These are phyloP conservation scores for Hypoxylon rubiginosum DNA, from an alignment of 2,329 filamentous ascomycete genomes.

Conservation along the genomic window DNA sequence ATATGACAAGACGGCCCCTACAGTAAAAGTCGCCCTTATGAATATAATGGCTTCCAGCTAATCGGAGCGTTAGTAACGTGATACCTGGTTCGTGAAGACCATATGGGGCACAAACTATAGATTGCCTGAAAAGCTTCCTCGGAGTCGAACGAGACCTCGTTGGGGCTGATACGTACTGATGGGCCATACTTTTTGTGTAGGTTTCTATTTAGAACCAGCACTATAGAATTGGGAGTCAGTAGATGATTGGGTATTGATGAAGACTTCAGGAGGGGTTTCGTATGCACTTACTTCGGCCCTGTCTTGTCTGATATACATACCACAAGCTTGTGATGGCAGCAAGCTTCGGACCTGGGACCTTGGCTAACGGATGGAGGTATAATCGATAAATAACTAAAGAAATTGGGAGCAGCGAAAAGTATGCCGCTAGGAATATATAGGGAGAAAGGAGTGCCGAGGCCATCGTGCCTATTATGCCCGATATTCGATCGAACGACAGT, in stretches of 20 bases:
- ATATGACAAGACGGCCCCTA: slow-evolving; percentile 46
- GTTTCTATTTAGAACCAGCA: slow-evolving; percentile 57
- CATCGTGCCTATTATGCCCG: slow-evolving; percentile 3
- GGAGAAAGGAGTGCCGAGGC: slow-evolving; percentile 10
- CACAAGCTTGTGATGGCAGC: slow-evolving; percentile 42
- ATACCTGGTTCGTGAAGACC: neutral
- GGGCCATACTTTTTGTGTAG: slow-evolving; percentile 64
- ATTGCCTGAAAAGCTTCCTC: slow-evolving; percentile 62
- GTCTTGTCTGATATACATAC: slow-evolving; percentile 51
- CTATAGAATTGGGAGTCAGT: slow-evolving; percentile 24
- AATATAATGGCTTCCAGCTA: slow-evolving; percentile 62
- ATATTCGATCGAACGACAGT: neutral
- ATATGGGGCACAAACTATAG: slow-evolving; percentile 56
- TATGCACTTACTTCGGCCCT: slow-evolving; percentile 53
- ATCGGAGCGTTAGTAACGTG: neutral
- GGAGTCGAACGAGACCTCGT: slow-evolving; percentile 67
- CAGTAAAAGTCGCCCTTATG: slow-evolving; percentile 68
- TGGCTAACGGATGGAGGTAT: slow-evolving; percentile 45
- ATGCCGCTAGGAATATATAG: slow-evolving; percentile 18
- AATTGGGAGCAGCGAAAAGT: slow-evolving; percentile 16
- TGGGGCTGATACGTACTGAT: slow-evolving; percentile 65
- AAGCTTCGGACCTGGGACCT: slow-evolving; percentile 48
- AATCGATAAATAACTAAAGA: slow-evolving; percentile 41
- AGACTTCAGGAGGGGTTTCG: neutral
- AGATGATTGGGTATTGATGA: neutral